Percentiles rank a stretch among this genome's conserved stretches.
phyloP scores from a whole-genome alignment of 139 green algal genomes.

The Closterium sp. region DNA sequence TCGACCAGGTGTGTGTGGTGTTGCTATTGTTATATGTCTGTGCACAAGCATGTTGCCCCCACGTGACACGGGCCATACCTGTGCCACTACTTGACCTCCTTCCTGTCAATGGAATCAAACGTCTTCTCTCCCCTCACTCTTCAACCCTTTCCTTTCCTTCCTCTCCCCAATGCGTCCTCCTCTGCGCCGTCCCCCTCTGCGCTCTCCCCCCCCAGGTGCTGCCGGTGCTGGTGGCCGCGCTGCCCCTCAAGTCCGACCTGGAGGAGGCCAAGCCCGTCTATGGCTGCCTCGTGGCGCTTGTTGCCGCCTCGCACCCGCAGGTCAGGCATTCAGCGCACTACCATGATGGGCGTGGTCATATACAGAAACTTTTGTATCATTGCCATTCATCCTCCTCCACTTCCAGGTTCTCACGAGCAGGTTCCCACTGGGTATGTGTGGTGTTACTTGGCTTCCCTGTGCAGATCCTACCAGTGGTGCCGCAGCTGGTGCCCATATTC shows the following conservation, averaged over 20 bases:
- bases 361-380: too few relatives aligned
- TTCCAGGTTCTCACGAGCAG: too few relatives aligned
- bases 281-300: slow-evolving; percentile 27
- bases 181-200: neutral
- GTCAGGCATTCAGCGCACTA: neutral
- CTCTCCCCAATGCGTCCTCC: neutral
- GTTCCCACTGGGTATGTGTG: too few relatives aligned
- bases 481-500: slow-evolving; percentile 25
- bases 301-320: slow-evolving; percentile 5
- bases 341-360: neutral
- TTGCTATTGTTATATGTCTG: too few relatives aligned
- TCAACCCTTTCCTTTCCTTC: neutral
- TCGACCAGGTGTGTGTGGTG: slow-evolving; percentile 38
- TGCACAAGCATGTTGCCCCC: too few relatives aligned
- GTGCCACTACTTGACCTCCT: too few relatives aligned
- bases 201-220: slow-evolving; percentile 53
- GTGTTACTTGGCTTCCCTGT: neutral
- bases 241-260: slow-evolving; percentile 56
- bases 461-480: slow-evolving; percentile 36
- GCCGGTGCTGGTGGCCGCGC: slow-evolving; percentile 59
- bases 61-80: too few relatives aligned
- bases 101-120: too few relatives aligned
- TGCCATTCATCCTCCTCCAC: too few relatives aligned
- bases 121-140: neutral
- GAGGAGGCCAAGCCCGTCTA: slow-evolving; percentile 46